Conservation (phyloP, 805 yeast species). For the Candida taoyuanica region DNA sequence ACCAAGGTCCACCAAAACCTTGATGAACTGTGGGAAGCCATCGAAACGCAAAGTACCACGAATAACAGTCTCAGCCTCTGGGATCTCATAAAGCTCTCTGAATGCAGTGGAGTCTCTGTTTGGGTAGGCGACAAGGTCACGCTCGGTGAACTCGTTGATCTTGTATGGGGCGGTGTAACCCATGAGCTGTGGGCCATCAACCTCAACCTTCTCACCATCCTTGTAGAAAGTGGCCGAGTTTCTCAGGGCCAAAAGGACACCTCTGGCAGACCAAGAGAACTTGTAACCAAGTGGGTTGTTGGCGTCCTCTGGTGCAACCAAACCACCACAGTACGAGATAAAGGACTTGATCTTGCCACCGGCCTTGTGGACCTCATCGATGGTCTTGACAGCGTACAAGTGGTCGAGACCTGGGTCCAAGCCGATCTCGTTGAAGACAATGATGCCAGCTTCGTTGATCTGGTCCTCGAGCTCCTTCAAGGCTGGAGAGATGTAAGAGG, state of each 20-base stretch:
- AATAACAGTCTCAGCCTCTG: constrained; percentile 95
- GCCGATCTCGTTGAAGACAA: constrained; percentile 98
- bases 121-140: constrained; percentile 80
- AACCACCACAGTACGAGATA: constrained; percentile 97
- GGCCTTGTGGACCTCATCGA: constrained; percentile 88
- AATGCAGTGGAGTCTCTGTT: constrained; percentile 96
- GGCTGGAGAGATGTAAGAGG: constrained; percentile 95
- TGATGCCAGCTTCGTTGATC: constrained; percentile 90
- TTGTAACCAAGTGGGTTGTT: constrained; percentile 98
- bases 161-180: constrained; percentile 90
- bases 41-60: constrained; percentile 98
- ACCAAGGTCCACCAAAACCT: constrained; percentile 91
- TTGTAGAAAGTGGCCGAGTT: constrained; percentile 87
- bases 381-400: constrained; percentile 95
- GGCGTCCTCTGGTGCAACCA: constrained; percentile 96
- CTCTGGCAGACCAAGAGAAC: constrained; percentile 99
- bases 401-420: constrained; percentile 99
- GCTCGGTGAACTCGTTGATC: constrained; percentile 83
- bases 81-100: constrained; percentile 87
- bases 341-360: constrained; percentile 93
- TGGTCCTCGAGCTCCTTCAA: constrained; percentile 80
- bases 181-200: constrained; percentile 90
- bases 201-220: constrained; percentile 76
- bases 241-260: constrained; percentile 92
- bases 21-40: constrained; percentile 98